These are phyloP conservation scores for Tricholoma hemisulphureum DNA, from an alignment of 768 basidiomycete genomes.

Conservation along the genomic window DNA sequence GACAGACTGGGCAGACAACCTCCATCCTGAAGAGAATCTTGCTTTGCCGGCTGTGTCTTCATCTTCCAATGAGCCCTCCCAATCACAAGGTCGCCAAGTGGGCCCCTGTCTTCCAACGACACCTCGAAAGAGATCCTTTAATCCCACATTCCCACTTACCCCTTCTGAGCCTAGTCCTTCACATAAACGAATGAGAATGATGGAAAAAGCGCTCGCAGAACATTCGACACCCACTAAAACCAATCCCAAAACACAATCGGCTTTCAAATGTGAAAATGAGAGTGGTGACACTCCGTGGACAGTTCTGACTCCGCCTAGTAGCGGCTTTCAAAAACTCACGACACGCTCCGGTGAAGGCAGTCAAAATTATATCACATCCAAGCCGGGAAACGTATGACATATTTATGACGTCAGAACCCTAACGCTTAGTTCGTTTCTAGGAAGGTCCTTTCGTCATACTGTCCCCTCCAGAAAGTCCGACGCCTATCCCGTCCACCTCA, in stretches of 20 bases:
- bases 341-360: not conserved
- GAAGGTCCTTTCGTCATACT: not conserved
- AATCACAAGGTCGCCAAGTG: not conserved
- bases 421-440: not conserved
- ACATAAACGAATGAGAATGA: constrained; percentile 20
- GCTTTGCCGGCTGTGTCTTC: not conserved
- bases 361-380: not conserved
- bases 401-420: not conserved
- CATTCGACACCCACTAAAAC: not conserved
- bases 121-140: constrained; percentile 12
- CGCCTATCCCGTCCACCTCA: not conserved
- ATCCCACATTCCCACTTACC: not conserved
- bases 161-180: constrained; percentile 12
- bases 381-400: not conserved
- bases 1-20: constrained; percentile 19
- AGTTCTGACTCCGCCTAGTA: constrained; percentile 7
- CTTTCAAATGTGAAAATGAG: not conserved
- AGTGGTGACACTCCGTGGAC: constrained; percentile 7
- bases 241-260: not conserved
- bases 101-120: constrained; percentile 1
- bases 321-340: not conserved
- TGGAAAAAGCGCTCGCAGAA: constrained; percentile 15
- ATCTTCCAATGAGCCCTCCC: not conserved
- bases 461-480: not conserved
- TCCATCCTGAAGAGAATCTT: not conserved